phyloP scores from a whole-genome alignment of 2,329 filamentous ascomycete species.

The Exophiala aquamarina region DNA sequence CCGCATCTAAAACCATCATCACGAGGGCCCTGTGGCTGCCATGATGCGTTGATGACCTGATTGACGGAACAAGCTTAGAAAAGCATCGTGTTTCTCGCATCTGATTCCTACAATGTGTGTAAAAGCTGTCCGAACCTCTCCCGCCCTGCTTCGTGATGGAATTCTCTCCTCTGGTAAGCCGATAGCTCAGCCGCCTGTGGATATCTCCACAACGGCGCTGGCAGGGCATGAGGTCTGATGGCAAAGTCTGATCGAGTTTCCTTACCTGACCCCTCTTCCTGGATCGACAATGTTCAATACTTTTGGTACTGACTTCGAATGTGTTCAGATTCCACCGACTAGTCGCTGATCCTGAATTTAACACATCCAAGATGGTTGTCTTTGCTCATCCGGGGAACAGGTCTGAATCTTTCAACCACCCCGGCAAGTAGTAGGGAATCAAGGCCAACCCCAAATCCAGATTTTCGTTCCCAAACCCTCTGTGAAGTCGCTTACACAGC shows the following conservation, averaged over 20 bases:
- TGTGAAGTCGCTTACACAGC: conserved; percentile 57
- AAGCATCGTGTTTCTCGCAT: no score
- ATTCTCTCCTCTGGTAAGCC: conserved; percentile 49
- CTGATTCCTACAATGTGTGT: no score
- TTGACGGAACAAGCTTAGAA: conserved; percentile 55
- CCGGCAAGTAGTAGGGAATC: no score
- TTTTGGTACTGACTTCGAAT: no score
- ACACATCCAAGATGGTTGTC: no score
- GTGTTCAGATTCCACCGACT: no score
- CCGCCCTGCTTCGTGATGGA: conserved; percentile 13
- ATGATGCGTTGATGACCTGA: conserved; percentile 70
- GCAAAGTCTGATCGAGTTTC: conserved; percentile 43
- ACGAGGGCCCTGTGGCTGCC: conserved; percentile 64
- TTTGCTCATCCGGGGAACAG: no score
- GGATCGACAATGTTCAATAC: no score
- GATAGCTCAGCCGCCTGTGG: conserved; percentile 48
- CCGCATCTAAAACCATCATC: conserved; percentile 82
- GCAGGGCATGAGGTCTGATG: conserved; percentile 53
- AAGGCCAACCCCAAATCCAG: no score
- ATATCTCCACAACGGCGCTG: conserved; percentile 39
- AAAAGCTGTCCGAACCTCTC: conserved; percentile 1
- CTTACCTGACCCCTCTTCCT: no score
- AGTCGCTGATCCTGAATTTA: no score
- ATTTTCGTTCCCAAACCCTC: neutral
- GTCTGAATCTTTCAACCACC: no score